Evolutionary conservation across 202 grass and related monocot genomes (phyloP).

Genomic region (Eragrostis tef): DNA sequence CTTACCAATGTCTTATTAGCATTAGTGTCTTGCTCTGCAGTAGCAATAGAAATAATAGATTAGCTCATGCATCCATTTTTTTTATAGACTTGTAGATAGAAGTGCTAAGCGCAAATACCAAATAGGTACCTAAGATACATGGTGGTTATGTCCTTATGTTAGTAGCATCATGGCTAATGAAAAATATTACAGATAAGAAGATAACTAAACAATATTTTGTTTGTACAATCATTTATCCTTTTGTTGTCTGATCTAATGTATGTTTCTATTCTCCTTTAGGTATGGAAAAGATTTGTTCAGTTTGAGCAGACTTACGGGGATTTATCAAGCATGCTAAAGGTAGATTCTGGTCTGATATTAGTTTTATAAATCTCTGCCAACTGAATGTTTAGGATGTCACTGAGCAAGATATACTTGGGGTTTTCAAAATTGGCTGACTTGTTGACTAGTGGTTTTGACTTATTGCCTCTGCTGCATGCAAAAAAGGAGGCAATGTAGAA

Average conservation of each 20-base stretch:
- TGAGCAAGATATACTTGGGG: not conserved
- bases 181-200: not conserved
- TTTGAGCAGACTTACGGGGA: constrained; percentile 93
- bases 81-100: constrained; percentile 34
- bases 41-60: constrained; percentile 21
- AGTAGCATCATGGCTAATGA: not conserved
- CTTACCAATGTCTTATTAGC: constrained; percentile 5
- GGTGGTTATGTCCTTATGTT: not conserved
- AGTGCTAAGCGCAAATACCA: constrained; percentile 24
- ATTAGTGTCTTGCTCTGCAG: not conserved
- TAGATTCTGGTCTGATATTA: constrained; percentile 44
- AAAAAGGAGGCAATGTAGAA: not conserved
- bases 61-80: constrained; percentile 9
- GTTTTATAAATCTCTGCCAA: constrained; percentile 28
- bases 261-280: constrained; percentile 61
- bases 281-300: constrained; percentile 86
- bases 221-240: constrained; percentile 36
- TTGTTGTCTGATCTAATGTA: constrained; percentile 41
- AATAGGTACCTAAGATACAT: not conserved
- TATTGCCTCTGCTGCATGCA: not conserved
- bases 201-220: not conserved
- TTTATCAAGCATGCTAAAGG: constrained; percentile 94
- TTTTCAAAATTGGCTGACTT: not conserved
- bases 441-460: not conserved
- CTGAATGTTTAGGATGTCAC: not conserved